phyloP scores from a whole-genome alignment of 2,329 filamentous ascomycete species.

The Alternaria dauci region DNA sequence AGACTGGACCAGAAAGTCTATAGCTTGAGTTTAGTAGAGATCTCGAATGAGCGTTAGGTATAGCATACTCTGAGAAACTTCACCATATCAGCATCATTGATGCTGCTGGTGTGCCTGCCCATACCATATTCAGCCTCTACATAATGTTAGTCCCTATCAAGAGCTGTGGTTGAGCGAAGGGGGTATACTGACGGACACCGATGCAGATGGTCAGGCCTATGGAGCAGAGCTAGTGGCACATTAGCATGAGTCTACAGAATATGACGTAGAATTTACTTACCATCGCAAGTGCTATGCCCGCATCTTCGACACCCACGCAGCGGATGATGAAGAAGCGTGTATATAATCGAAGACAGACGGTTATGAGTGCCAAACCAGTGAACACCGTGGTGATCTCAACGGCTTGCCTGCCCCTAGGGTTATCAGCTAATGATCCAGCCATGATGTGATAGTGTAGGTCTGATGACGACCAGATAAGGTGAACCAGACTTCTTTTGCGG shows the following conservation, averaged over 20 bases:
- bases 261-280: slow-evolving; percentile 17
- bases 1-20: slow-evolving; percentile 46
- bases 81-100: slow-evolving; percentile 23
- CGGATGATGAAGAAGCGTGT: slow-evolving; percentile 44
- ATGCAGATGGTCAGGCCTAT: slow-evolving; percentile 42
- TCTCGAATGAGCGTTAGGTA: not conserved
- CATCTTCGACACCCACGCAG: slow-evolving; percentile 40
- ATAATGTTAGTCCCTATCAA: slow-evolving; percentile 16
- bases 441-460: slow-evolving; percentile 11
- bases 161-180: no score
- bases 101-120: slow-evolving; percentile 33
- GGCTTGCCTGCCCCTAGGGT: slow-evolving; percentile 36
- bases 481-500: slow-evolving; percentile 4
- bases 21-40: slow-evolving; percentile 1
- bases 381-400: slow-evolving; percentile 36
- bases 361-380: slow-evolving; percentile 34
- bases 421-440: slow-evolving; percentile 17
- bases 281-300: slow-evolving; percentile 38
- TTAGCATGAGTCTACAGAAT: not conserved
- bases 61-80: slow-evolving; percentile 36
- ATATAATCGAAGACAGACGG: slow-evolving; percentile 39
- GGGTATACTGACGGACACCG: slow-evolving; percentile 35
- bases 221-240: slow-evolving; percentile 22
- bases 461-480: slow-evolving; percentile 3
- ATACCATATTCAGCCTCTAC: slow-evolving; percentile 44